Evolutionary conservation across 805 yeast species (phyloP).

Genomic region (Metschnikowia bowlesiae): DNA sequence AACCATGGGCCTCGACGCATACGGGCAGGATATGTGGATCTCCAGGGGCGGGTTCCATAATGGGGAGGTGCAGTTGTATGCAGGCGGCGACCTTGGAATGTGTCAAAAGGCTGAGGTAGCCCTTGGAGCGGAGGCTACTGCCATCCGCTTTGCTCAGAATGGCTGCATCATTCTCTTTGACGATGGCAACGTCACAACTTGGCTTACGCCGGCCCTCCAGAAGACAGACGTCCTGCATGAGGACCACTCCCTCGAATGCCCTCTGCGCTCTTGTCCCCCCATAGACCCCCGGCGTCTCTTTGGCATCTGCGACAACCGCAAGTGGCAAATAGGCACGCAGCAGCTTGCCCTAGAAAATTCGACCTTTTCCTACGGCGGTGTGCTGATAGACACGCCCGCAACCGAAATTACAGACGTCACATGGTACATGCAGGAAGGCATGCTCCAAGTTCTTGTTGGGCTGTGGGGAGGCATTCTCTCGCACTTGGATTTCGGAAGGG

Average conservation of each 20-base stretch:
- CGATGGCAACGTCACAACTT: neutral
- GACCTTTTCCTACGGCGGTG: neutral
- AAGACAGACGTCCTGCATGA: neutral
- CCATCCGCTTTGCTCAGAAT: neutral
- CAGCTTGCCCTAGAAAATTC: neutral
- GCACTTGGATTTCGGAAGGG: neutral
- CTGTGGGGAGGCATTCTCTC: conserved; percentile 13
- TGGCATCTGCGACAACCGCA: neutral
- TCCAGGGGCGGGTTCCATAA: conserved; percentile 35
- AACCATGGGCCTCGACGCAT: conserved; percentile 5
- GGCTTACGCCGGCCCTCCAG: neutral
- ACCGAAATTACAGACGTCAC: conserved; percentile 5
- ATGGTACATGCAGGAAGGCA: neutral
- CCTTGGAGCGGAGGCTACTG: neutral
- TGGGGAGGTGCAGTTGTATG: conserved; percentile 23
- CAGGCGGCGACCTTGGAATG: neutral
- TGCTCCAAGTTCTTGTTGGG: neutral
- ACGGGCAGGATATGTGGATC: conserved; percentile 14
- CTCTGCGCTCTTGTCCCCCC: too few relatives aligned
- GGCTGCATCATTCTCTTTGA: neutral
- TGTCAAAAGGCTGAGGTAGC: neutral
- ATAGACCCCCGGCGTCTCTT: neutral
- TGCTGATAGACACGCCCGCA: neutral
- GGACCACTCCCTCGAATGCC: too few relatives aligned
- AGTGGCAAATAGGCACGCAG: neutral